Evolutionary conservation across 768 basidiomycete genomes (phyloP).

Genomic region (Dioszegia crocea): DNA sequence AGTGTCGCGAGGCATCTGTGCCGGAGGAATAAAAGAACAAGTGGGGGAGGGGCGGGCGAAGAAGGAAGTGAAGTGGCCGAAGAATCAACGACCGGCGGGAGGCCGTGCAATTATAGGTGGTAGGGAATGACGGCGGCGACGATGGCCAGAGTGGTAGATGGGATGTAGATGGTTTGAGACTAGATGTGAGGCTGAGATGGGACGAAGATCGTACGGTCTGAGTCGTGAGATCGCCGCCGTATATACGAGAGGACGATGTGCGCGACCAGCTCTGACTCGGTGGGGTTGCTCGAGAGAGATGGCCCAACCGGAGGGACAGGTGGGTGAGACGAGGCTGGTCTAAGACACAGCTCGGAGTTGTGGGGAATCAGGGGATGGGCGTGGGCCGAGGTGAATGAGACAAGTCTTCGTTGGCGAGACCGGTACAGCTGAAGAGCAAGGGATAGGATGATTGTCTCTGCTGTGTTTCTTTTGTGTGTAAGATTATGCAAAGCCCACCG

Average conservation of each 20-base stretch:
- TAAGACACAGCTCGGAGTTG: background rate
- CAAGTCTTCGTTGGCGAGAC: no score
- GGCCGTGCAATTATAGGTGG: background rate
- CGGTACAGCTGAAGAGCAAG: no score
- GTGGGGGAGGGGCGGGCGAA: constrained; percentile 5
- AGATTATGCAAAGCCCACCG: no score
- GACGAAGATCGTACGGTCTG: background rate
- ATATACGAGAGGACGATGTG: no score
- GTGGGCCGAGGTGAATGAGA: no score
- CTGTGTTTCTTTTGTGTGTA: no score
- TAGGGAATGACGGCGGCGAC: background rate
- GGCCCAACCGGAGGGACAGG: background rate
- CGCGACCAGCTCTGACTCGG: background rate
- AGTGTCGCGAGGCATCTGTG: constrained; percentile 40
- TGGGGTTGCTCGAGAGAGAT: background rate
- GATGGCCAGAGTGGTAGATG: background rate
- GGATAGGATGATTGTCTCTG: no score
- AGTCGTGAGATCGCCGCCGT: background rate
- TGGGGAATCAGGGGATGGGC: background rate
- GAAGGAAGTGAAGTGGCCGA: background rate
- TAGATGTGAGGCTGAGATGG: background rate
- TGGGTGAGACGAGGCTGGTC: background rate
- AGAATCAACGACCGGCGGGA: background rate
- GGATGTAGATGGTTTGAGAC: background rate
- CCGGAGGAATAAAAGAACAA: background rate